Conservation (phyloP, 805 yeast species). For the Groenewaldozyma tartarivorans region DNA sequence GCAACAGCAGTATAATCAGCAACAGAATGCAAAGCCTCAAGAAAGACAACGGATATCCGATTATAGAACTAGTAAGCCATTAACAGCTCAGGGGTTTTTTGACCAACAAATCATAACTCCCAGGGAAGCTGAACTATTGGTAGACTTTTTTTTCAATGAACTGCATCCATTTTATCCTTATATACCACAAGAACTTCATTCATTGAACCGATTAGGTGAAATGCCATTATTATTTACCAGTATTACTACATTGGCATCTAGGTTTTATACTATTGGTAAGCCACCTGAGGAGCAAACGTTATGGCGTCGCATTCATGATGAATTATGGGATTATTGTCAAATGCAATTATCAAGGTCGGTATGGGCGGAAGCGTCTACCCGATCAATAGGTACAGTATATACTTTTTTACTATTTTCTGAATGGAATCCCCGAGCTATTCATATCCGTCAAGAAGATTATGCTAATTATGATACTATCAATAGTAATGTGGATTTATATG, state of each 20-base stretch:
- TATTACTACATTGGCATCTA: slow-evolving; percentile 66
- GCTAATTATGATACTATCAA: slow-evolving; percentile 25
- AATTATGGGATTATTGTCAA: slow-evolving; percentile 79
- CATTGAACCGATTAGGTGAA: slow-evolving; percentile 55
- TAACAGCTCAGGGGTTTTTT: slow-evolving; percentile 58
- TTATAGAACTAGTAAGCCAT: slow-evolving; percentile 6
- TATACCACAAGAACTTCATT: slow-evolving; percentile 64
- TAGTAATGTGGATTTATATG: slow-evolving; percentile 11
- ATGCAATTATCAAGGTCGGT: slow-evolving; percentile 72
- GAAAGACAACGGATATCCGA: background rate
- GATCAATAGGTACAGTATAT: slow-evolving; percentile 78
- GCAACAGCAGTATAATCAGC: background rate
- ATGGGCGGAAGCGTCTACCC: slow-evolving; percentile 88
- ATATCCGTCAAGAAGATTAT: slow-evolving; percentile 78
- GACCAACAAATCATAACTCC: slow-evolving; percentile 47
- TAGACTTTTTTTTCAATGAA: slow-evolving; percentile 48
- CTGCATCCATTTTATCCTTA: slow-evolving; percentile 90
- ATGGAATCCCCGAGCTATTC: slow-evolving; percentile 94
- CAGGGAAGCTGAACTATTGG: slow-evolving; percentile 24
- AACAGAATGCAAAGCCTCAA: slow-evolving; percentile 1
- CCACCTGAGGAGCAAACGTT: background rate
- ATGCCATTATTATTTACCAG: slow-evolving; percentile 78
- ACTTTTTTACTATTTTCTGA: slow-evolving; percentile 82
- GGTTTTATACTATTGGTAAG: slow-evolving; percentile 43
- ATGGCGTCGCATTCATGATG: slow-evolving; percentile 41